Base-by-base conservation (phyloP, 1,284 basidiomycete genomes). In the Ceratobasidium sp. region DNA sequence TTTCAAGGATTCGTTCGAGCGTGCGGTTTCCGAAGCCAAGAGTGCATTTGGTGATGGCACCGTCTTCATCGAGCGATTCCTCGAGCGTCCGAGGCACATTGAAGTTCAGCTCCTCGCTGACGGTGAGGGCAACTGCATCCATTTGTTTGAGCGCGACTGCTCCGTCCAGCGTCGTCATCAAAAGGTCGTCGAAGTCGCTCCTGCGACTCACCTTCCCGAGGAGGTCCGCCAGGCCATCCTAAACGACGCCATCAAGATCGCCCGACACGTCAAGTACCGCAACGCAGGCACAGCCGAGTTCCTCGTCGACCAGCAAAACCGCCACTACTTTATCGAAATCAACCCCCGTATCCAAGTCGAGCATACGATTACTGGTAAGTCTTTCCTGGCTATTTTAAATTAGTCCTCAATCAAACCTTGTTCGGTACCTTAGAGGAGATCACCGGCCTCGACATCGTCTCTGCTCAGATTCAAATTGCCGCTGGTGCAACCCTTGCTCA, bases 281-380 rank as follows among this genome's bases (percentile, higher is more conserved):
- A 98, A 98, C 79, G 96, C 96, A 57, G 96, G 96, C 76, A 99
- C 96, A 38, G 95, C 93, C 53, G 95, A 98, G 80, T 96, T 97
- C 85, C 84, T 98, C 77, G 94, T 98, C 73, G 96, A 98, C 80
- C 92, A 95, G 79, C 87, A 92, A 84, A 93, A 91, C 76, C 86
- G 96, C 73, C 94, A 97, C 81, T 98, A 98, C 82, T 98, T 99
- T 82, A 98, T 99, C 77, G 96, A 99, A 80, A 98, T 96, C 76
- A 97, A 96, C 81, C 94, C 96, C 52, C 94, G 95, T 83, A 97
- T 98, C 76, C 95, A 98, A 80, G 95, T 98, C 80, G 96, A 98
- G 79, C 96, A 98, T 82, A 98, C 96, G 50, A 96, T 96, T 78
- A 96, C 94, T 73, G 93, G 92, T 92, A 73, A 69, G 85, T 77